phyloP scores from a whole-genome alignment of 176 grass and related monocot species.

The Juncus effusus region DNA sequence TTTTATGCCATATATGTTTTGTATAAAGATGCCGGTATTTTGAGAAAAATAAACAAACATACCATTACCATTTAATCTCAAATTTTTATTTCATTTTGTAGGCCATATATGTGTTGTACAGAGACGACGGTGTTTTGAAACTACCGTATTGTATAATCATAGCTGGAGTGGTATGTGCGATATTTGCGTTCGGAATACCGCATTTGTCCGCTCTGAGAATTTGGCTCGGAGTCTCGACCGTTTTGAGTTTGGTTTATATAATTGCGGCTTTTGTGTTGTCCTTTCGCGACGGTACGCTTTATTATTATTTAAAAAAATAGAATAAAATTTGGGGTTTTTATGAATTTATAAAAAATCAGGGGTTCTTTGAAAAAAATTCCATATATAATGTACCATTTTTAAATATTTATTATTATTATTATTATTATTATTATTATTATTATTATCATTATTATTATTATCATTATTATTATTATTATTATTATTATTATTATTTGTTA shows the following conservation, averaged over 20 bases:
- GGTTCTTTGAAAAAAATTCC: no score
- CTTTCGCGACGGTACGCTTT: slow-evolving; percentile 59
- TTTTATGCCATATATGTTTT: no score
- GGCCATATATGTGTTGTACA: slow-evolving; percentile 76
- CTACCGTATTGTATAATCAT: slow-evolving; percentile 94
- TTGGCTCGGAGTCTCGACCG: slow-evolving; percentile 92
- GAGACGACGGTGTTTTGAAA: slow-evolving; percentile 65
- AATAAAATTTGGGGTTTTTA: not conserved
- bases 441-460: no score
- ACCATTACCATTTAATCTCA: no score
- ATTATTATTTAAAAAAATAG: not conserved
- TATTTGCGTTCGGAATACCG: slow-evolving; percentile 92
- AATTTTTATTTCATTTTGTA: not conserved
- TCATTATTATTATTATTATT: no score
- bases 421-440: no score
- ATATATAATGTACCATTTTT: not conserved
- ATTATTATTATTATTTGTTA: no score
- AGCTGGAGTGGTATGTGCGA: slow-evolving; percentile 72
- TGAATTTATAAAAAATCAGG: no score
- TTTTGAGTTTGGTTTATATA: slow-evolving; percentile 88
- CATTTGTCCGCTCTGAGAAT: slow-evolving; percentile 83
- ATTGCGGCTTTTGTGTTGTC: slow-evolving; percentile 68
- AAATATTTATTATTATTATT: not conserved
- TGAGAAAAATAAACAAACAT: no score
- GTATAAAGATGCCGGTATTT: no score